phyloP scores from a whole-genome alignment of 805 yeast species.

The Starmerella tilneyi region DNA sequence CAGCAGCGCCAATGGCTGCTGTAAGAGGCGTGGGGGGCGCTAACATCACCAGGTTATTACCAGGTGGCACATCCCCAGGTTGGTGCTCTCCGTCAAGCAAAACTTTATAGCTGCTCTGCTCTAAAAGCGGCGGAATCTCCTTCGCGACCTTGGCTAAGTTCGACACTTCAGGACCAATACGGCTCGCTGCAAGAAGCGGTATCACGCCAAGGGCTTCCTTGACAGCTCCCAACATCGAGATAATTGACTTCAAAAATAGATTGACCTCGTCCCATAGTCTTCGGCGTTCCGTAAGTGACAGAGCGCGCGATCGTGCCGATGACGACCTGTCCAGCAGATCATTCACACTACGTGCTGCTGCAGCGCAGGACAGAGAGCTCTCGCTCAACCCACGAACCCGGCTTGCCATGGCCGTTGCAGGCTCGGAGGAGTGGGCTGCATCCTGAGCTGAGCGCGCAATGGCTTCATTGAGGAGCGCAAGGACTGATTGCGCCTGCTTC shows the following conservation, averaged over 20 bases:
- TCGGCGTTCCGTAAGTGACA: conserved; percentile 42
- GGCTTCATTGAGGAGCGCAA: conserved; percentile 23
- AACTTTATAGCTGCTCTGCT: conserved; percentile 44
- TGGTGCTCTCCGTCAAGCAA: conserved; percentile 17
- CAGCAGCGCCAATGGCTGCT: conserved; percentile 35
- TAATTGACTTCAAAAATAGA: conserved; percentile 67
- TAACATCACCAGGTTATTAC: conserved; percentile 1
- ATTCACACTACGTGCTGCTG: conserved; percentile 60
- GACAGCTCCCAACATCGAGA: conserved; percentile 72
- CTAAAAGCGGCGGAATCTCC: conserved; percentile 80
- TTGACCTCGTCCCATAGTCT: conserved; percentile 80
- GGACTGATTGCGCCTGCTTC: conserved; percentile 32
- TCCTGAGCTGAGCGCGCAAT: conserved; percentile 24
- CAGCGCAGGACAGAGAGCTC: conserved; percentile 71
- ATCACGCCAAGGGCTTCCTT: conserved; percentile 72
- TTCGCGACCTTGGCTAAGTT: conserved; percentile 78
- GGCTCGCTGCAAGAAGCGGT: conserved; percentile 64
- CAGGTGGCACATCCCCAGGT: not conserved
- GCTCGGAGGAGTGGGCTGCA: conserved; percentile 15
- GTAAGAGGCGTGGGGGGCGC: conserved; percentile 34
- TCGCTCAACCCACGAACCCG: conserved; percentile 68
- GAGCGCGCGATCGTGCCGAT: conserved; percentile 29
- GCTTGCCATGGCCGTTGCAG: conserved; percentile 45
- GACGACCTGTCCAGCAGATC: conserved; percentile 44
- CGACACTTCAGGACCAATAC: conserved; percentile 57